Percentiles rank a stretch among this genome's conserved stretches.
These are phyloP conservation scores for Fusarium dlaminii DNA, from an alignment of 2,329 filamentous ascomycete species.

Conservation along the genomic window DNA sequence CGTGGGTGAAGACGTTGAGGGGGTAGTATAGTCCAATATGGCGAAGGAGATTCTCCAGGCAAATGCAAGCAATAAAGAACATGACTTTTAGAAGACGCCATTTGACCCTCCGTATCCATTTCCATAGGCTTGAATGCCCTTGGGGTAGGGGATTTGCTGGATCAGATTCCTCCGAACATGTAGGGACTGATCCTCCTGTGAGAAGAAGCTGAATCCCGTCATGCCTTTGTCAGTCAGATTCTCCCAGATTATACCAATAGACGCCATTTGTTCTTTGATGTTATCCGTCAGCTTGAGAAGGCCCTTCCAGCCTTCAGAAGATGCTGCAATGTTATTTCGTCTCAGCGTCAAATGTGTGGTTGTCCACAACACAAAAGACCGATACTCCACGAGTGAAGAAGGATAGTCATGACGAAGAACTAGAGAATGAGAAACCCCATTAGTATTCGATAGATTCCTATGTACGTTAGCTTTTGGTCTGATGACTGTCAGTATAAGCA, in stretches of 20 bases:
- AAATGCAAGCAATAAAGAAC: rapidly evolving
- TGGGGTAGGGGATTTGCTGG: not conserved
- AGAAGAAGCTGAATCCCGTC: not conserved
- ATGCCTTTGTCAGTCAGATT: not conserved
- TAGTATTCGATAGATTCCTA: not conserved
- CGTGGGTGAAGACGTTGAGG: too few species aligned
- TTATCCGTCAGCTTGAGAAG: not conserved
- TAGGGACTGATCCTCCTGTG: not conserved
- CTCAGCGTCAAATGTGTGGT: not conserved
- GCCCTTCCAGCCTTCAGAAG: not conserved
- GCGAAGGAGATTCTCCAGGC: not conserved
- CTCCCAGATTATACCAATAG: not conserved
- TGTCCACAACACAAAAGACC: not conserved
- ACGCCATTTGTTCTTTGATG: not conserved
- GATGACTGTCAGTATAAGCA: rapidly evolving
- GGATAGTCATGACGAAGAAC: not conserved
- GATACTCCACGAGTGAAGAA: not conserved
- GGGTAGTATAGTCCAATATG: too few species aligned
- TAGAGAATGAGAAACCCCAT: conserved; percentile 23
- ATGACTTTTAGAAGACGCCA: rapidly evolving
- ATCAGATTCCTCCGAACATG: not conserved
- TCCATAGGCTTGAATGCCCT: not conserved
- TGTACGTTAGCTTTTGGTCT: rapidly evolving
- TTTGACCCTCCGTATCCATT: not conserved
- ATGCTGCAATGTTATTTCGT: not conserved